Evolutionary conservation across 2,329 filamentous ascomycete genomes (phyloP), one percentile per base, ranked within the genome.

Genomic region (Alternaria sp.): DNA sequence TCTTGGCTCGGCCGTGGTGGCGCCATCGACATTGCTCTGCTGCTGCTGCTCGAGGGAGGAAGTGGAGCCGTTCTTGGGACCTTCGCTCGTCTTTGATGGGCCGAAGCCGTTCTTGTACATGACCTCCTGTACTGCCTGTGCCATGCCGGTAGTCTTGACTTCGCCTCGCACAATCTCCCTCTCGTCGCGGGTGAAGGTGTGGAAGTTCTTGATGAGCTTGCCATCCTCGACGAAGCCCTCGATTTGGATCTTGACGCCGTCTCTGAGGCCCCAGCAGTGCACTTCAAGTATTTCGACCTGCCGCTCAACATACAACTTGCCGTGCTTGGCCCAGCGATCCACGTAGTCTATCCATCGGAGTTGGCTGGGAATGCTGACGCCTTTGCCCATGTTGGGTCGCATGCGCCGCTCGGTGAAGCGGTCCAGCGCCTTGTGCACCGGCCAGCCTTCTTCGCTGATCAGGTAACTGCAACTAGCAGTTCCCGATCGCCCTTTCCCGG

Each of bases 281-380:
- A 99, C 85, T 78, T 98, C 95, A 11, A 94, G 78, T 44, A 98
- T 89, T 80, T 98, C 94, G 1, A 97, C 86, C 51, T 90, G 88
- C 18, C 92, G 85, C 74, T 98, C 95, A 8, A 93, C 83, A 73
- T 98, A 99, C 58, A 87, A 86, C 80, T 96, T 97, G 18, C 87
- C 88, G 26, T 88, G 82, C 58, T 88, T 88, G 3, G 92, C 87
- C 95, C 95, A 97, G 12, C 92, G 87, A 73, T 97, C 92, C 10
- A 97, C 92, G 76, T 99, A 99, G 28, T 87, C 86, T 18, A 99
- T 86, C 87, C 92, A 97, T 10, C 96, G 87, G 63, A 96, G 80
- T 79, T 99, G 96, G 69, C 93, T 97, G 0, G 94, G 94, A 50
- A 99, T 99, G 33, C 92, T 96, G 23, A 99, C 91, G 5, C 96